Conservation (phyloP, 129 eudicot species). For the Scalesia atractyloides region DNA sequence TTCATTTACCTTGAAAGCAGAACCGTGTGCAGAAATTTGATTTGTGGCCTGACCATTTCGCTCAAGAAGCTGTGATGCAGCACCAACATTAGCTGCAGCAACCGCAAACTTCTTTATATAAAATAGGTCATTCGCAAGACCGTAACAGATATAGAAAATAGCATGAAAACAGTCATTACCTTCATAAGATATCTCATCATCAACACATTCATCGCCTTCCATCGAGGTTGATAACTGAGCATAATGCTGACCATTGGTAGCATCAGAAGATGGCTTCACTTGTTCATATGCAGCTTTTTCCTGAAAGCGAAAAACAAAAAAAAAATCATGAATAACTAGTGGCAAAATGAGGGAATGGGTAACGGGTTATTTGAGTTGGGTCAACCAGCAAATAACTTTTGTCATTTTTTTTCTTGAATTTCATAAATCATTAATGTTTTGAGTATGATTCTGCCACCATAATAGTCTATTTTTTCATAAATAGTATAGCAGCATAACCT, state of each 20-base stretch:
- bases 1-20: neutral
- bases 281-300: conserved; percentile 7
- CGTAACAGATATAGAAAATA: neutral
- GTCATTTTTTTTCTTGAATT: neutral
- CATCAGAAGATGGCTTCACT: neutral
- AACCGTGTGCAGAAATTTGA: neutral
- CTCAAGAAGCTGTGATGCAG: neutral
- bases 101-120: conserved; percentile 1
- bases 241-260: conserved; percentile 4
- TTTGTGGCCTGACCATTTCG: neutral
- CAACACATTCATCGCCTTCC: neutral
- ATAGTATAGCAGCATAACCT: neutral
- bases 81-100: conserved; percentile 15
- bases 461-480: neutral
- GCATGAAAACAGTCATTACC: neutral
- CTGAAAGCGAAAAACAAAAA: neutral
- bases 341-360: neutral
- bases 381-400: neutral
- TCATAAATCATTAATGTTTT: neutral
- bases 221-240: neutral
- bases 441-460: neutral
- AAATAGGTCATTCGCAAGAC: neutral
- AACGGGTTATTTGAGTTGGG: neutral
- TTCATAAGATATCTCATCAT: conserved; percentile 9
- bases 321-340: neutral